Conservation (phyloP, 1,284 basidiomycete species). For the Trichosporon ovoides region DNA sequence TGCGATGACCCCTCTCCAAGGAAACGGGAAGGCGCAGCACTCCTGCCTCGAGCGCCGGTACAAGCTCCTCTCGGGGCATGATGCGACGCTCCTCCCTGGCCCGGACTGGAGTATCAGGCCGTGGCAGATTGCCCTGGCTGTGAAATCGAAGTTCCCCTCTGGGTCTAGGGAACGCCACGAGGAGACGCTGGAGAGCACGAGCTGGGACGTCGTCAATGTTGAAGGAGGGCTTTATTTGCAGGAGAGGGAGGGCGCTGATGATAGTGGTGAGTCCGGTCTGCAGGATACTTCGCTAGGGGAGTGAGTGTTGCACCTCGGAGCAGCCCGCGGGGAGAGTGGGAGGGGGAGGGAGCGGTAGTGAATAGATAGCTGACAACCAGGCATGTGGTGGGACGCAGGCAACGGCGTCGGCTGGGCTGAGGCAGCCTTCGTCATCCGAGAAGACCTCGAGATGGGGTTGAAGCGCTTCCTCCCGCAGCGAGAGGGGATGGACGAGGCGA, state of each 20-base stretch:
- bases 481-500: not conserved
- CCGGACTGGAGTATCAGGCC: conserved; percentile 32
- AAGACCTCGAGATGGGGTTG: not conserved
- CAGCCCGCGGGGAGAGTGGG: too few relatives aligned
- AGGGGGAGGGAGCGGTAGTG: not conserved
- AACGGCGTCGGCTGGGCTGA: conserved; percentile 1
- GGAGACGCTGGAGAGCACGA: conserved; percentile 7
- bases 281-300: too few relatives aligned
- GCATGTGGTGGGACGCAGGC: conserved; percentile 4
- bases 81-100: conserved; percentile 25
- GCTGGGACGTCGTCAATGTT: not conserved
- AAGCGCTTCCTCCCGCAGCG: not conserved
- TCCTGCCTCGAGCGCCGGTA: not conserved
- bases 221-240: not conserved
- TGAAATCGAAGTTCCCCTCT: conserved; percentile 32
- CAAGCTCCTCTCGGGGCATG: conserved; percentile 14
- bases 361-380: not conserved
- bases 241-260: not conserved
- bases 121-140: conserved; percentile 31
- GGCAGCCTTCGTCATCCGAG: not conserved
- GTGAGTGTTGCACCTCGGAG: too few relatives aligned
- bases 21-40: too few relatives aligned
- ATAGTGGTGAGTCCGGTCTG: conserved; percentile 2
- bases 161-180: conserved; percentile 11
- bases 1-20: too few relatives aligned